Evolutionary conservation across 192 early-diverging fungal species (phyloP), one percentile per base, ranked within the genome.

Genomic region (Irineochytrium annulatum): DNA sequence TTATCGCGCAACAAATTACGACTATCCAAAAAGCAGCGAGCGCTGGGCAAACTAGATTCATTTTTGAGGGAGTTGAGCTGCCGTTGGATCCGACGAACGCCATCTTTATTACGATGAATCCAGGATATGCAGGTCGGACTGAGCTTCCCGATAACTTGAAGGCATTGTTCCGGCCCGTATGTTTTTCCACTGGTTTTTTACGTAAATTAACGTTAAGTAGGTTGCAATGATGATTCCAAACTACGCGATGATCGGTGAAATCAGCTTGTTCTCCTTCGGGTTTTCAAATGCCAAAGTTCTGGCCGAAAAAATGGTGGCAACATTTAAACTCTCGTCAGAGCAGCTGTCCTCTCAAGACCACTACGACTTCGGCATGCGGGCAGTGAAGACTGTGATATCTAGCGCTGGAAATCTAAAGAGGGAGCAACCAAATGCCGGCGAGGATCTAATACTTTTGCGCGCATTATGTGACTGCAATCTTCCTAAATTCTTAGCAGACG

Each of bases 151-250:
- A 83, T 55, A 83, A 83, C 52, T 59, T 83, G 45, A 83, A 83
- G 59, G 81, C 81, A 5, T 60, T 83, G n/a, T 83, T 83, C 65
- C 52, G 81, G 59, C 81, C 81, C 8, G 81, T 80, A n/a, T n/a
- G n/a, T n/a, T n/a, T n/a, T n/a, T n/a, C n/a, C n/a, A n/a, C 69
- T 2, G 71, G 4, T 13, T 29, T 49, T 17, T 63, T 0, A 48
- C 13, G 5, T 5, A 24, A 13, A 17, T 52, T 19, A 59, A 69
- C 46, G 33, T 13, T 29, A 6, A n/a, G 6, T 43, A 45, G 52
- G 72, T n/a, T 17, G 81, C 81, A 0, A 83, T 83, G 81, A 83
- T 83, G 81, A 83, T 83, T 73, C 81, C 81, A 8, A 82, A 83
- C 60, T 83, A 83, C 59, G 79, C 77, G 27, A 83, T 83, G 81